Percentiles rank a stretch among this genome's conserved stretches.
These are phyloP conservation scores for Bremia lactucae DNA, from an alignment of 352 stramenopile species.

Conservation along the genomic window DNA sequence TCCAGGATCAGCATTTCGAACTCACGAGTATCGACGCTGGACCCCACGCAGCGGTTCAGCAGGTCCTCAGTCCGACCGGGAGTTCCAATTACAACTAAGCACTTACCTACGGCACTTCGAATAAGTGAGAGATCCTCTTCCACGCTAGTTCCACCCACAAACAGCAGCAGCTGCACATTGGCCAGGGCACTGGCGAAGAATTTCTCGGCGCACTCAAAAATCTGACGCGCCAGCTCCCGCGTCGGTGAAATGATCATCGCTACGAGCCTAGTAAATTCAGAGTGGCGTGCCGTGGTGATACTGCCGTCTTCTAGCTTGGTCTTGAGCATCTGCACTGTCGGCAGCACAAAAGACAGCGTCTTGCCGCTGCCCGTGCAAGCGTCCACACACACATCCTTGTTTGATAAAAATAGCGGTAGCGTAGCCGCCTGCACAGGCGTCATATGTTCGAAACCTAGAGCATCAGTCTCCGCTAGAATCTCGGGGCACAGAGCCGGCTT, in stretches of 20 bases:
- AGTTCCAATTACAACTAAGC: slow-evolving; percentile 71
- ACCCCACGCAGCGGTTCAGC: slow-evolving; percentile 68
- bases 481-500: slow-evolving; percentile 61
- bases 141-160: slow-evolving; percentile 86
- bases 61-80: slow-evolving; percentile 83
- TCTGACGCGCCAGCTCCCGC: slow-evolving; percentile 81
- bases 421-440: slow-evolving; percentile 86
- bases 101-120: slow-evolving; percentile 42
- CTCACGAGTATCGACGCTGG: slow-evolving; percentile 81
- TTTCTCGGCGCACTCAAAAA: slow-evolving; percentile 55
- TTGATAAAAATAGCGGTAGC: slow-evolving; percentile 88
- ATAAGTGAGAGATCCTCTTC: slow-evolving; percentile 74
- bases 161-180: slow-evolving; percentile 72
- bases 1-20: slow-evolving; percentile 98
- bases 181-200: slow-evolving; percentile 57
- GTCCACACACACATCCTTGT: slow-evolving; percentile 92
- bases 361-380: slow-evolving; percentile 93
- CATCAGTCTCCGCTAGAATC: slow-evolving; percentile 59
- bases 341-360: slow-evolving; percentile 91
- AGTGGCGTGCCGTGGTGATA: slow-evolving; percentile 41
- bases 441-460: slow-evolving; percentile 82
- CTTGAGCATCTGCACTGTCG: slow-evolving; percentile 88
- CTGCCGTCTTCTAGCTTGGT: slow-evolving; percentile 46
- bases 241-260: slow-evolving; percentile 85
- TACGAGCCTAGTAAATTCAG: slow-evolving; percentile 51